Evolutionary conservation across 2,329 filamentous ascomycete genomes (phyloP).

Genomic region (Cercospora canescens): DNA sequence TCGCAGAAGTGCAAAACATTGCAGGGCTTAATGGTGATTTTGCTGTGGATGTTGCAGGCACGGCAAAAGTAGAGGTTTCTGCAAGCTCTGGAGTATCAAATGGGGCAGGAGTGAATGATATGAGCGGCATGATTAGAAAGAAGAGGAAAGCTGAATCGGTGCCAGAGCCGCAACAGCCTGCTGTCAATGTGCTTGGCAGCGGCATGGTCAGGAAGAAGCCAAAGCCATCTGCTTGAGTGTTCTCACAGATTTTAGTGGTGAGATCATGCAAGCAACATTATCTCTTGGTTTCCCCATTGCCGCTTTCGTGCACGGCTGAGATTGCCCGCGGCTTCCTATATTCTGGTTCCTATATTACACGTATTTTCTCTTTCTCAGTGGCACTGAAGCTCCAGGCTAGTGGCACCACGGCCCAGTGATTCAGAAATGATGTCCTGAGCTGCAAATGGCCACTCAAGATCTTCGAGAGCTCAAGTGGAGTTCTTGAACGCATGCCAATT

Average conservation of each 20-base stretch:
- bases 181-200: conserved; percentile 52
- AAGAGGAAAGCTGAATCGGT: conserved; percentile 46
- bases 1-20: conserved; percentile 58
- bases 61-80: conserved; percentile 12
- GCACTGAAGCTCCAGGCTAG: neutral
- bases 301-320: neutral
- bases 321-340: neutral
- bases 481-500: neutral
- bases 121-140: conserved; percentile 47
- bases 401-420: neutral
- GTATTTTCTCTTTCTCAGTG: neutral
- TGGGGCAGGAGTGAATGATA: conserved; percentile 29
- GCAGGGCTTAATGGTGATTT: conserved; percentile 24
- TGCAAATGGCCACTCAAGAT: neutral
- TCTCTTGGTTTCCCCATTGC: neutral
- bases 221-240: conserved; percentile 38
- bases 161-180: conserved; percentile 11
- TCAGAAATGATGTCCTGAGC: neutral
- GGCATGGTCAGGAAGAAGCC: conserved; percentile 60
- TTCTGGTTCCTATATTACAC: neutral
- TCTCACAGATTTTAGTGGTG: neutral
- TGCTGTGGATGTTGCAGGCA: conserved; percentile 24
- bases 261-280: neutral
- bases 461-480: neutral
- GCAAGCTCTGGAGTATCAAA: neutral